Evolutionary conservation across 805 yeast genomes (phyloP).

Genomic region (Isabelozyma pseudorhagii): DNA sequence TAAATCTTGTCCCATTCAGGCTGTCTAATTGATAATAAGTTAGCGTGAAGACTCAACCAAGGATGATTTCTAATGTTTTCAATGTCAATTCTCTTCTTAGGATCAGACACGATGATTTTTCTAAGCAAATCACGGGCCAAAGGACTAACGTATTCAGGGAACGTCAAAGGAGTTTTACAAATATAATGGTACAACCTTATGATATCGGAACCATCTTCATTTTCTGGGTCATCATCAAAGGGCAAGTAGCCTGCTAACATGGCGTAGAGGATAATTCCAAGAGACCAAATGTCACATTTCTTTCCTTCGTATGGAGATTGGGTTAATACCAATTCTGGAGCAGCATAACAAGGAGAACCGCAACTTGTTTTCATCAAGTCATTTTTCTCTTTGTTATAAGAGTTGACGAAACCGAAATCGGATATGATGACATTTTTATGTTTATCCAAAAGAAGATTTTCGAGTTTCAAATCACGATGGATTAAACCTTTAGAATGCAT

Average conservation of each 20-base stretch:
- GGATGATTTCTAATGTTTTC: slow-evolving; percentile 74
- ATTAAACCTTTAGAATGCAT: slow-evolving; percentile 78
- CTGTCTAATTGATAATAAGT: slow-evolving; percentile 79
- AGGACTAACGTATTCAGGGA: slow-evolving; percentile 91
- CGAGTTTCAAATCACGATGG: slow-evolving; percentile 75
- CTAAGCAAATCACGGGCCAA: slow-evolving; percentile 87
- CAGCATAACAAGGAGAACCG: slow-evolving; percentile 98
- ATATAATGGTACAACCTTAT: slow-evolving; percentile 88
- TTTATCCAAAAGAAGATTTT: slow-evolving; percentile 73
- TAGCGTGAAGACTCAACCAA: slow-evolving; percentile 85
- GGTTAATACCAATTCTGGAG: slow-evolving; percentile 92
- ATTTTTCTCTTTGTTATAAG: slow-evolving; percentile 53
- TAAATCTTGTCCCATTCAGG: slow-evolving; percentile 80
- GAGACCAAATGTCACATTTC: slow-evolving; percentile 95
- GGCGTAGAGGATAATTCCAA: slow-evolving; percentile 93
- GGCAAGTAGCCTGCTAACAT: slow-evolving; percentile 97
- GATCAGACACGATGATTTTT: slow-evolving; percentile 81
- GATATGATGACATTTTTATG: slow-evolving; percentile 83
- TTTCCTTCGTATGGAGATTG: slow-evolving; percentile 86
- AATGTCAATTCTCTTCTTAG: slow-evolving; percentile 67
- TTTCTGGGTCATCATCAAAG: slow-evolving; percentile 94
- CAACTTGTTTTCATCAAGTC: slow-evolving; percentile 93
- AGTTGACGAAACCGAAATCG: slow-evolving; percentile 94
- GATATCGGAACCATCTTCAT: slow-evolving; percentile 95
- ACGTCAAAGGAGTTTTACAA: slow-evolving; percentile 85